Evolutionary conservation across 2,329 filamentous ascomycete genomes (phyloP), one percentile per base, ranked within the genome.

Genomic region (Cladophialophora yegresii): DNA sequence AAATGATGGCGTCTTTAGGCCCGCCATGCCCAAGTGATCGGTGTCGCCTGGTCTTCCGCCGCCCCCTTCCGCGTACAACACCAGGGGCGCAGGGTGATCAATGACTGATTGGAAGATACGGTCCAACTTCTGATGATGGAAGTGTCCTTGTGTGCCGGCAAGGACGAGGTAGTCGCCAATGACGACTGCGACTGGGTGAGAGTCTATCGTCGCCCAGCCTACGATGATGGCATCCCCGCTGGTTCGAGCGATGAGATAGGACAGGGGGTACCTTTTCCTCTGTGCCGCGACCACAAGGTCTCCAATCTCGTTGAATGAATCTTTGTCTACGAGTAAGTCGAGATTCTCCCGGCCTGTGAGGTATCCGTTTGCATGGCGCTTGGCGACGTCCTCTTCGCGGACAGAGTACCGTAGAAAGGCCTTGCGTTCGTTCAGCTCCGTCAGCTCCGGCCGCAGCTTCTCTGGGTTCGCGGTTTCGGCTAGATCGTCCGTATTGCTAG

Each of bases 51-150:
- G 65, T 60, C 65, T 64, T 57, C 65, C 65, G 60, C 65, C 65
- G 54, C 65, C 65, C 49, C 65, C 65, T 67, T 67, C 65, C 49
- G 65, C 50, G 58, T 67, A 67, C n/a, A 67, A 57, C 22, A 67
- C 65, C 58, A 67, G 23, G 43, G 65, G 65, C 62, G 62, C 65
- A 60, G 65, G 65, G 62, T 67, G 65, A 32, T 67, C 62, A 50
- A 67, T 67, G 62, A 67, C 56, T n/a, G 65, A 67, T 32, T 67
- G 65, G 62, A 67, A 67, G 54, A 67, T 67, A 58, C 65, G 65
- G 54, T 67, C 65, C 40, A 67, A 65, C 32, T 67, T 67, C 55
- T 64, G 62, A 60, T 67, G 65, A 60, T 67, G 65, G 49, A 67
- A 67, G 49, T 67, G 54, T 55, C 65, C 65, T 62, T 67, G 65